A percentile compares a stretch with the other conserved stretches of the same genome.
These are phyloP conservation scores for Boletus sp. DNA, from an alignment of 768 basidiomycete genomes.

Conservation along the genomic window DNA sequence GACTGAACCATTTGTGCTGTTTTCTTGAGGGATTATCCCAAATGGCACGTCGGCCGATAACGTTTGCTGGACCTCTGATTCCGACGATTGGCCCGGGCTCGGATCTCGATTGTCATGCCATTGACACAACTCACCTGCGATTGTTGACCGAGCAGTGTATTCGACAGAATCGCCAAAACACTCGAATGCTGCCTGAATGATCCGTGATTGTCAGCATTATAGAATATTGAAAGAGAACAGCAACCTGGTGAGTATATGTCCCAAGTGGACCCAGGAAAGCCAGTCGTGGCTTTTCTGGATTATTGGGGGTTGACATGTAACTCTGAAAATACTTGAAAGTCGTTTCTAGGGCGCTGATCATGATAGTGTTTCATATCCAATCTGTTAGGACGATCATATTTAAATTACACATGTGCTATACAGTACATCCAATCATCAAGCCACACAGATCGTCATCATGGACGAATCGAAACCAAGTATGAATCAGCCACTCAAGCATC, in stretches of 20 bases:
- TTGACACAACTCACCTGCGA: slow-evolving; percentile 35
- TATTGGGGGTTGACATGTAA: slow-evolving; percentile 6
- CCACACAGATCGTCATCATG: background rate
- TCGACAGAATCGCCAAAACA: slow-evolving; percentile 44
- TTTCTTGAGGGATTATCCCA: slow-evolving; percentile 80
- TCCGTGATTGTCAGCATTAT: slow-evolving; percentile 21
- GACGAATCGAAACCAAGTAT: background rate
- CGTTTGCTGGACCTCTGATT: slow-evolving; percentile 56
- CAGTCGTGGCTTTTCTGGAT: slow-evolving; percentile 30
- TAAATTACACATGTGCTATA: background rate
- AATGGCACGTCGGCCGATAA: slow-evolving; percentile 44
- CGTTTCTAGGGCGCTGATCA: slow-evolving; percentile 6
- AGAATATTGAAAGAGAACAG: slow-evolving; percentile 1
- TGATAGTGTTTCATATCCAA: background rate
- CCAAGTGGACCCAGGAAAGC: slow-evolving; percentile 67
- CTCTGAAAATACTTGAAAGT: slow-evolving; percentile 7
- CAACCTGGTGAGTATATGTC: slow-evolving; percentile 68
- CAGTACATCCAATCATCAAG: background rate
- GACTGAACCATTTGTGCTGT: slow-evolving; percentile 71
- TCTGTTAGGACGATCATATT: no score
- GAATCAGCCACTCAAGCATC: slow-evolving; percentile 1
- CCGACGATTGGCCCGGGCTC: background rate
- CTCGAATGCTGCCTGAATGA: slow-evolving; percentile 44
- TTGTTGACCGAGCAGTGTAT: slow-evolving; percentile 43
- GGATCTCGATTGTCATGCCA: background rate